Percentiles rank a stretch among this genome's conserved stretches.
Evolutionary conservation across 2,329 filamentous ascomycete species (phyloP).

Genomic region (Cladosporium phlei): DNA sequence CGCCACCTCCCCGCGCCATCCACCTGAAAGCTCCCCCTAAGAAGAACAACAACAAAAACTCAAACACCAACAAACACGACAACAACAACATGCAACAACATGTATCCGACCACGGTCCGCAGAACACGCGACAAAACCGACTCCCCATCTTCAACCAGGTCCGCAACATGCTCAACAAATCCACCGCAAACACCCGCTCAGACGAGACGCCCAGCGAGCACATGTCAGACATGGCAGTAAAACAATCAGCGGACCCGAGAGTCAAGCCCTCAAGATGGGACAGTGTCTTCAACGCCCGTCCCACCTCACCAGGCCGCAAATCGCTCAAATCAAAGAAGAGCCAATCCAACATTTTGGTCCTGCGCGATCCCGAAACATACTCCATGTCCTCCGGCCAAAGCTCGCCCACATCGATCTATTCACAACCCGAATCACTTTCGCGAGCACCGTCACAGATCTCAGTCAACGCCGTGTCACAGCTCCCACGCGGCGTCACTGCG

Average conservation of each 20-base stretch:
- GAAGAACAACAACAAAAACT: too few relatives aligned
- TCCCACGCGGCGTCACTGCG: slow-evolving; percentile 7
- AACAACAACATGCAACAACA: slow-evolving; percentile 18
- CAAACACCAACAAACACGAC: background rate
- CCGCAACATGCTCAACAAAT: slow-evolving; percentile 29
- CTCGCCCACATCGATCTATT: slow-evolving; percentile 23
- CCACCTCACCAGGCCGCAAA: slow-evolving; percentile 15
- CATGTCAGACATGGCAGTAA: too few relatives aligned
- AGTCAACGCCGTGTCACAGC: slow-evolving; percentile 11
- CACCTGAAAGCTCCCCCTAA: slow-evolving; percentile 12
- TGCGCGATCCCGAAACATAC: slow-evolving; percentile 23
- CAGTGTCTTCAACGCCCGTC: slow-evolving; percentile 17
- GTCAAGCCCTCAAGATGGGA: slow-evolving; percentile 20
- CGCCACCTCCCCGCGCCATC: background rate
- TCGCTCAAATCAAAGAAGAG: slow-evolving; percentile 12
- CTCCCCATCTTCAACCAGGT: slow-evolving; percentile 33
- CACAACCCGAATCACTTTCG: background rate
- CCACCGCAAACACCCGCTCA: slow-evolving; percentile 14
- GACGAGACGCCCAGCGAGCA: slow-evolving; percentile 20
- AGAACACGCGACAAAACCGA: slow-evolving; percentile 21
- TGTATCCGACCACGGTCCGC: slow-evolving; percentile 13
- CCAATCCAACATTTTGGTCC: slow-evolving; percentile 20
- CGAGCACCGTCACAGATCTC: slow-evolving; percentile 14
- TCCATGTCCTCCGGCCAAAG: slow-evolving; percentile 4
- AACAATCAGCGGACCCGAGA: slow-evolving; percentile 13